These are phyloP conservation scores for Colletotrichum melonis DNA, from an alignment of 2,329 filamentous ascomycete species.

Conservation along the genomic window DNA sequence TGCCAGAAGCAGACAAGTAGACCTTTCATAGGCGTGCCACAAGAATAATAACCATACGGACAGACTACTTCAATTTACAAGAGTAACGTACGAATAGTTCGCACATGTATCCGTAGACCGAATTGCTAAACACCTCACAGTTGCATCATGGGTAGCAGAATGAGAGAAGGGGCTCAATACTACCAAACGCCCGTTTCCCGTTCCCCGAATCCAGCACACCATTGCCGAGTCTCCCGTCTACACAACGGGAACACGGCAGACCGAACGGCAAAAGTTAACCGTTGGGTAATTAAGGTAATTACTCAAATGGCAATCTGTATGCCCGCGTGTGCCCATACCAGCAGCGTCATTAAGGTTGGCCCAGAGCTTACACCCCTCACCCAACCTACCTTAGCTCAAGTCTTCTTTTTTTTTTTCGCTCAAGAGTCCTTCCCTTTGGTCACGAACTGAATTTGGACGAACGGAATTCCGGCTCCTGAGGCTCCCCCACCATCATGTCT, in stretches of 20 bases:
- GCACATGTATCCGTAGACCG: too few relatives aligned
- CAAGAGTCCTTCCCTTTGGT: neutral
- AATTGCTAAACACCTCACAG: too few relatives aligned
- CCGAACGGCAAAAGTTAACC: neutral
- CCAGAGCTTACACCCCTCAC: neutral
- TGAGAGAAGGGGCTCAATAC: neutral
- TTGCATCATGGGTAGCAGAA: neutral
- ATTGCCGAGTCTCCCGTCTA: neutral
- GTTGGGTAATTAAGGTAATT: neutral
- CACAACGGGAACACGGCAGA: neutral
- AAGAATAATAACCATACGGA: neutral
- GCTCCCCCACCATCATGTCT: neutral
- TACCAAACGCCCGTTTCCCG: neutral
- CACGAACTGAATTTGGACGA: constrained; percentile 8
- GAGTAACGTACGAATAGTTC: neutral
- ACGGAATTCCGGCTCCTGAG: constrained; percentile 13
- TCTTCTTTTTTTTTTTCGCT: neutral
- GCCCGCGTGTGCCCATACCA: neutral
- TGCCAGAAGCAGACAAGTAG: neutral
- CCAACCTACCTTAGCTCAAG: neutral
- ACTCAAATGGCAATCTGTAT: neutral
- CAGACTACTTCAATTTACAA: neutral
- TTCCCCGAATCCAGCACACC: neutral
- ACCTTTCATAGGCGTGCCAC: neutral
- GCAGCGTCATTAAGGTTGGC: constrained; percentile 24